Evolutionary conservation across 1,284 basidiomycete genomes (phyloP), one percentile per base, ranked within the genome.

Genomic region (Microbotryum intermedium): DNA sequence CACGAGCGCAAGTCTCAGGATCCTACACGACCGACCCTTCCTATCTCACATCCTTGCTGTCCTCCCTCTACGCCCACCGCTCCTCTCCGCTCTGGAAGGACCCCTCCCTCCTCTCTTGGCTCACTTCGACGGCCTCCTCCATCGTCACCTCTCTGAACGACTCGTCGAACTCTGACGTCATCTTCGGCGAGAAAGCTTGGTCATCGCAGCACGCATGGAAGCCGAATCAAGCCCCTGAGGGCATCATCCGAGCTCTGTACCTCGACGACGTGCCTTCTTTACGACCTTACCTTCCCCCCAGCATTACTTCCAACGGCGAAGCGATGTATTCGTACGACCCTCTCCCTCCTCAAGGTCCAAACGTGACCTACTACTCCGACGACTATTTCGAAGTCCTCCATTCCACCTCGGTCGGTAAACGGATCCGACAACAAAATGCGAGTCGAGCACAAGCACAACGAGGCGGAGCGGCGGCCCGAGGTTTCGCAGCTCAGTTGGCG

Each of bases 11-110:
- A 53, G 58, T 30, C 11, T 57, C 28, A 59, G 57, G 28, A 0
- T 56, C 57, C 10, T 65, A 42, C 51, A 57, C 51, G 53, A 59
- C n/a, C 53, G 25, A 79, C 23, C 72, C 76, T 26, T 68, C 72
- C 16, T 65, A 70, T 56, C 50, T 70, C 23, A 63, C 79, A 4
- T 78, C 80, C 64, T 81, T 93, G 13, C 80, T 94, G 11, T 86
- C 88, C 0, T 87, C 90, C 71, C 81, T 94, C 39, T 95, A 95
- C 73, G 87, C 81, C 1, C 82, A 85, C 50, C 85, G 88, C 8
- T 86, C 87, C 0, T 78, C 77, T 18, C 75, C 84, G 0, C 73
- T 93, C 8, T 95, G 90, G 90, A 94, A 92, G 76, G 82, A 85
- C 11, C 76, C 84, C 0, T 70, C 74, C 1, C 76, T 82, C n/a